A percentile compares a stretch with the other conserved stretches of the same genome.
Evolutionary conservation across 2,329 filamentous ascomycete genomes (phyloP).

Genomic region (Pyricularia grisea): DNA sequence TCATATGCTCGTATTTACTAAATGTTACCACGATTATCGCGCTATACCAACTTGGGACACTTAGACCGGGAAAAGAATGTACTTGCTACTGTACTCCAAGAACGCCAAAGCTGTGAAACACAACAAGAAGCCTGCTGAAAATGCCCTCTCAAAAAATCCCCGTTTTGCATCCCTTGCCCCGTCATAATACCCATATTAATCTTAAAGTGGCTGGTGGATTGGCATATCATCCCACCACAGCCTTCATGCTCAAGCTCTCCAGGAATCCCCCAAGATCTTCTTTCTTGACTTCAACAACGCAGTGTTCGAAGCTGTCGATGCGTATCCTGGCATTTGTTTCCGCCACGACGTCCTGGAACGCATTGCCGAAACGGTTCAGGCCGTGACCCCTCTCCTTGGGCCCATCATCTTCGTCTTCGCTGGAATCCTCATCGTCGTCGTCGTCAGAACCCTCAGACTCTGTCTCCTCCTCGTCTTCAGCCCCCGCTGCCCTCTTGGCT

Average conservation of each 20-base stretch:
- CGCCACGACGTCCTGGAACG: conserved; percentile 88
- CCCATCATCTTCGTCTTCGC: conserved; percentile 35
- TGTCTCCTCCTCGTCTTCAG: conserved; percentile 33
- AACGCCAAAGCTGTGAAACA: conserved; percentile 4
- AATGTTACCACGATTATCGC: background rate
- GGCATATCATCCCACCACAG: conserved; percentile 54
- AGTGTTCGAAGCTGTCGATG: conserved; percentile 96
- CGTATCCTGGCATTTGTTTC: conserved; percentile 84
- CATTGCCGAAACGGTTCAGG: conserved; percentile 83
- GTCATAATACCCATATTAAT: background rate
- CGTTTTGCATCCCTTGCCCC: background rate
- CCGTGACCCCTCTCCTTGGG: conserved; percentile 57
- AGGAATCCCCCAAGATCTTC: conserved; percentile 87
- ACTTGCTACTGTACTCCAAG: background rate
- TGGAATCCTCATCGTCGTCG: conserved; percentile 32
- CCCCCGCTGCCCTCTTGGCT: conserved; percentile 39
- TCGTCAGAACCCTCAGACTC: conserved; percentile 33
- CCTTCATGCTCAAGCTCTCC: conserved; percentile 85
- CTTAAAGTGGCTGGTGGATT: background rate
- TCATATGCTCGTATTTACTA: background rate
- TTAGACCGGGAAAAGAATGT: background rate
- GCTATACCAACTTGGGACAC: background rate
- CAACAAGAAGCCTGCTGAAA: background rate
- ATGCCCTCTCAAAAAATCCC: background rate
- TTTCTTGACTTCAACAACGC: conserved; percentile 95